Evolutionary conservation across 2,329 filamentous ascomycete species (phyloP).

Genomic region (Ophiosphaerella herpotricha): DNA sequence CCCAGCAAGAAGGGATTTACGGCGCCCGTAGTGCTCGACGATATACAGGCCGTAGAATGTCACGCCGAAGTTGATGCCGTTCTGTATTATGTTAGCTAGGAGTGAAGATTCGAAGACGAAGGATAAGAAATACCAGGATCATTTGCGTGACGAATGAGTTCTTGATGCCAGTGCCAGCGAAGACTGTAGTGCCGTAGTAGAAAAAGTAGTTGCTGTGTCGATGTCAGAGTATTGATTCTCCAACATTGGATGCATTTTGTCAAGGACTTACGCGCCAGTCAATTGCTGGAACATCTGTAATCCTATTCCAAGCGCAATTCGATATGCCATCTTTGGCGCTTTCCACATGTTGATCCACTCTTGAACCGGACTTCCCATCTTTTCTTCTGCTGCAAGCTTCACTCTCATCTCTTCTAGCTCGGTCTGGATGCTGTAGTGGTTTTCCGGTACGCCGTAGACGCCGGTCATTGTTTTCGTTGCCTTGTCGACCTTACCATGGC

Average conservation of each 20-base stretch:
- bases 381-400: constrained; percentile 57
- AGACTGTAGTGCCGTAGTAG: constrained; percentile 54
- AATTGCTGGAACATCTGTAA: constrained; percentile 70
- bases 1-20: constrained; percentile 51
- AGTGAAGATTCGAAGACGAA: not conserved
- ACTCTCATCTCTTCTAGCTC: constrained; percentile 60
- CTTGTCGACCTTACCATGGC: constrained; percentile 55
- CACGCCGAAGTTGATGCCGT: constrained; percentile 53
- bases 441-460: constrained; percentile 59
- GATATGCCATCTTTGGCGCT: constrained; percentile 68
- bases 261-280: constrained; percentile 54
- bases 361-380: constrained; percentile 51
- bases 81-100: constrained; percentile 16
- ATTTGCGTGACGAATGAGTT: constrained; percentile 53
- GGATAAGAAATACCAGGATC: constrained; percentile 45
- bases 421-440: constrained; percentile 57
- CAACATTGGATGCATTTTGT: no score
- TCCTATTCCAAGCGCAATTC: constrained; percentile 63
- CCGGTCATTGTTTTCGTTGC: constrained; percentile 57
- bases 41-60: constrained; percentile 53
- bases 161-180: constrained; percentile 45
- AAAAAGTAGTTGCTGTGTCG: constrained; percentile 61
- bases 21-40: constrained; percentile 52
- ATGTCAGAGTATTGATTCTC: no score
- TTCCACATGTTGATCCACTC: constrained; percentile 62